Percentiles rank a stretch among this genome's conserved stretches.
These are phyloP conservation scores for Houttuynia cordata DNA, from an alignment of 164 flowering plant species.

Conservation along the genomic window DNA sequence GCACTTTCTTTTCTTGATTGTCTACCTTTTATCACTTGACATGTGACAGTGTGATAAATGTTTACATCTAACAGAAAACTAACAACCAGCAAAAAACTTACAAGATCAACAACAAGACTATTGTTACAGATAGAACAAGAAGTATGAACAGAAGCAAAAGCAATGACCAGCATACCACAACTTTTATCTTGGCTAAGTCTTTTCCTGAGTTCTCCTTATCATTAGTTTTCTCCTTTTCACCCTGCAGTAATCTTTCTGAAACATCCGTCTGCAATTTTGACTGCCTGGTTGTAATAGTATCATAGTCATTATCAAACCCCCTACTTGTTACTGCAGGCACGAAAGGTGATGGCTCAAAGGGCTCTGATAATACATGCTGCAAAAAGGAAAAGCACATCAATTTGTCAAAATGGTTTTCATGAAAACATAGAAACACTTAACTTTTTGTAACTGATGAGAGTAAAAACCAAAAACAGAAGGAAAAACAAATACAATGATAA, in stretches of 20 bases:
- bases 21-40: too few relatives aligned
- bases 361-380: constrained; percentile 85
- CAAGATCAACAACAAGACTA: too few relatives aligned
- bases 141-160: neutral
- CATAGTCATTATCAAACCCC: constrained; percentile 50
- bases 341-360: constrained; percentile 91
- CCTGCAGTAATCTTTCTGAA: constrained; percentile 23
- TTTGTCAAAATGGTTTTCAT: neutral
- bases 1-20: too few relatives aligned
- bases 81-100: neutral
- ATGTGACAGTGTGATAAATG: neutral
- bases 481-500: neutral
- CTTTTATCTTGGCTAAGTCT: constrained; percentile 91
- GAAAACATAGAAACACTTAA: neutral
- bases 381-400: constrained; percentile 8
- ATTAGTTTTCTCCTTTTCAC: constrained; percentile 41
- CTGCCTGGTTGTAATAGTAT: constrained; percentile 25
- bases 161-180: constrained; percentile 55
- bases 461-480: neutral
- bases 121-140: too few relatives aligned
- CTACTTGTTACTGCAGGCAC: constrained; percentile 40
- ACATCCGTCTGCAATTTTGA: constrained; percentile 44
- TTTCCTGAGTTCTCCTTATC: constrained; percentile 39
- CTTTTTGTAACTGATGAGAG: neutral
- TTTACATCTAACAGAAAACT: neutral